Evolutionary conservation across 1,284 basidiomycete species (phyloP).

Genomic region (Erythrobasidium hasegawianum): DNA sequence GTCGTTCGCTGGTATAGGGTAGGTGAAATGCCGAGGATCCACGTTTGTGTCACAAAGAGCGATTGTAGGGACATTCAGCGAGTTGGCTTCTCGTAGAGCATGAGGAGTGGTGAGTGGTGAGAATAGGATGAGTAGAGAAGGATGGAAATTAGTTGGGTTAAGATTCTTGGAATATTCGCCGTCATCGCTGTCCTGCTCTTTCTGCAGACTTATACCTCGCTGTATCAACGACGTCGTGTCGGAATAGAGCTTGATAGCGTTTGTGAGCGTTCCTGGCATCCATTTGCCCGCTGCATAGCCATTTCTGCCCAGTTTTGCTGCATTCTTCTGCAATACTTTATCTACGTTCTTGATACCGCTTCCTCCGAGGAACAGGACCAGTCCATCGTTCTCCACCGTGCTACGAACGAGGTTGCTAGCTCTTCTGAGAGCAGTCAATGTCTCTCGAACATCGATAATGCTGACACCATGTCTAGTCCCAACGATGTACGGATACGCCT

Average conservation of each 20-base stretch:
- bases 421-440: slow-evolving; percentile 82
- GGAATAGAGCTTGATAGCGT: slow-evolving; percentile 60
- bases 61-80: slow-evolving; percentile 52
- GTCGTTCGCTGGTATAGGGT: slow-evolving; percentile 97
- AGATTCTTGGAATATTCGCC: not conserved
- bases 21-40: slow-evolving; percentile 94
- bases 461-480: slow-evolving; percentile 85
- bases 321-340: slow-evolving; percentile 68
- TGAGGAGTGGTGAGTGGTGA: slow-evolving; percentile 44
- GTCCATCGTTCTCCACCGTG: slow-evolving; percentile 74
- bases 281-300: slow-evolving; percentile 83
- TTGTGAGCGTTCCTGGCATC: slow-evolving; percentile 91
- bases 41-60: slow-evolving; percentile 86
- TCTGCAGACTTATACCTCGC: not conserved
- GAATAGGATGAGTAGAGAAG: slow-evolving; percentile 44
- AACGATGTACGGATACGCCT: slow-evolving; percentile 90
- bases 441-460: slow-evolving; percentile 92
- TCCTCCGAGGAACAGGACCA: slow-evolving; percentile 76
- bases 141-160: slow-evolving; percentile 40
- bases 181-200: slow-evolving; percentile 5
- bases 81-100: slow-evolving; percentile 51
- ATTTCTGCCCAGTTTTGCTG: slow-evolving; percentile 66
- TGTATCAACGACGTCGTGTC: slow-evolving; percentile 38
- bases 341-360: slow-evolving; percentile 40
- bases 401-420: slow-evolving; percentile 82